phyloP scores from a whole-genome alignment of 1,284 basidiomycete genomes.

The Ganoderma boninense region DNA sequence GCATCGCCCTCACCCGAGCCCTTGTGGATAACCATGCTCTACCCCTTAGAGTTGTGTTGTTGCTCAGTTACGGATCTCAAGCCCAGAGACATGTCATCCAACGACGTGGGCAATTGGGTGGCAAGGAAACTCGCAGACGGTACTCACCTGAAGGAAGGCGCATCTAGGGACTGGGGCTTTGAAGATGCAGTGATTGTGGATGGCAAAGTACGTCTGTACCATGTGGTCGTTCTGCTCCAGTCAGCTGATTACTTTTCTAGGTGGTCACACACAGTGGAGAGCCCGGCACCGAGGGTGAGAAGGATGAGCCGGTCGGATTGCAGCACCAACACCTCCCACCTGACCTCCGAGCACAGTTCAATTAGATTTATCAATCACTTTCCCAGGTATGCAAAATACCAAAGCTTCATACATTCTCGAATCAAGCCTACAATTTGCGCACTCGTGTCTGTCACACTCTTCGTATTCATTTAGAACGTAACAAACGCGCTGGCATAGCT shows the following conservation, averaged over 20 bases:
- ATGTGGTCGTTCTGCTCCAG: not conserved
- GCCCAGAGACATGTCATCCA: constrained; percentile 38
- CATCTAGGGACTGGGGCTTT: constrained; percentile 82
- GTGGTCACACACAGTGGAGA: constrained; percentile 70
- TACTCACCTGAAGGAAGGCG: constrained; percentile 65
- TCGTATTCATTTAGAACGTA: constrained; percentile 48
- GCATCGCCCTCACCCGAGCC: constrained; percentile 72
- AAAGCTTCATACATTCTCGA: not conserved
- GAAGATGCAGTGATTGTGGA: constrained; percentile 64
- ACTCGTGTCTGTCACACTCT: not conserved
- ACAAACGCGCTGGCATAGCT: constrained; percentile 94
- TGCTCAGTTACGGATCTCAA: constrained; percentile 69
- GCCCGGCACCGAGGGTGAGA: constrained; percentile 66
- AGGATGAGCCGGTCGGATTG: constrained; percentile 62
- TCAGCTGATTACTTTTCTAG: constrained; percentile 32
- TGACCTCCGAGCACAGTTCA: constrained; percentile 48
- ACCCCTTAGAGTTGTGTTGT: constrained; percentile 70
- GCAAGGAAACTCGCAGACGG: constrained; percentile 60
- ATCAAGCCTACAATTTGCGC: not conserved
- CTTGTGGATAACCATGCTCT: constrained; percentile 61
- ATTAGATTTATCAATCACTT: constrained; percentile 35
- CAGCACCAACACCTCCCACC: constrained; percentile 46
- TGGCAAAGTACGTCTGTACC: constrained; percentile 48
- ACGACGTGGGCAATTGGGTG: constrained; percentile 55
- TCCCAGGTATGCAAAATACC: not conserved